These are phyloP conservation scores for Mortierella polycephala DNA, from an alignment of 371 early-diverging fungal species.

Conservation along the genomic window DNA sequence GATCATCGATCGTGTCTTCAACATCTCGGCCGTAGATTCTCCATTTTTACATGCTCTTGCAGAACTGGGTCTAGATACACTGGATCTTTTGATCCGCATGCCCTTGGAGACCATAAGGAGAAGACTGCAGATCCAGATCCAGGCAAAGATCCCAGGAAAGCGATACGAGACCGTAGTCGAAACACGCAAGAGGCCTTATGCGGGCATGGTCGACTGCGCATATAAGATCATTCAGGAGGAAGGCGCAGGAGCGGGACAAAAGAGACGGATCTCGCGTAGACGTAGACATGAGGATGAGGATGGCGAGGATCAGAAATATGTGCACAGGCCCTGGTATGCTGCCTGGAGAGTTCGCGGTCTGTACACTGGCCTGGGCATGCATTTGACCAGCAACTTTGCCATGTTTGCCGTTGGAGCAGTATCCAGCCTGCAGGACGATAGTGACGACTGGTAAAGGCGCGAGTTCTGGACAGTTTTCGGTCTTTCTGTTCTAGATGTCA, in stretches of 20 bases:
- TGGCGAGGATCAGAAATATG: constrained; percentile 12
- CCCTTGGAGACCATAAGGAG: constrained; percentile 91
- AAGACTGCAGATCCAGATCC: constrained; percentile 83
- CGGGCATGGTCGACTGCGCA: constrained; percentile 83
- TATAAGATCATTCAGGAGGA: constrained; percentile 89
- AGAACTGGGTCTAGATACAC: constrained; percentile 69
- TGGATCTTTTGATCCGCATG: constrained; percentile 78
- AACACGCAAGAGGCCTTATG: constrained; percentile 82
- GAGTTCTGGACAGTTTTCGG: background rate
- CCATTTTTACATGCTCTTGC: constrained; percentile 74
- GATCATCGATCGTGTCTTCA: constrained; percentile 74
- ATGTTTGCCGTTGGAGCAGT: constrained; percentile 68
- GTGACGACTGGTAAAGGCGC: constrained; percentile 37
- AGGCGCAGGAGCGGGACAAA: constrained; percentile 57
- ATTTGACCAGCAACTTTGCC: constrained; percentile 69
- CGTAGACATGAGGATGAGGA: constrained; percentile 21
- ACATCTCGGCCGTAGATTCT: constrained; percentile 68
- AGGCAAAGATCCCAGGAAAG: constrained; percentile 64
- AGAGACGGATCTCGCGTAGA: constrained; percentile 23
- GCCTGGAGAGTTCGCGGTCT: constrained; percentile 78
- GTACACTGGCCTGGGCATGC: constrained; percentile 82
- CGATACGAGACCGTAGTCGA: constrained; percentile 81
- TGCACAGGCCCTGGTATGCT: constrained; percentile 53
- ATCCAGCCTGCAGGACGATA: constrained; percentile 65
- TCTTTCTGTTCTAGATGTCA: background rate